Percentiles rank a stretch among this genome's conserved stretches.
Conservation (phyloP, 257 asterid genomes). For the Perilla frutescens region DNA sequence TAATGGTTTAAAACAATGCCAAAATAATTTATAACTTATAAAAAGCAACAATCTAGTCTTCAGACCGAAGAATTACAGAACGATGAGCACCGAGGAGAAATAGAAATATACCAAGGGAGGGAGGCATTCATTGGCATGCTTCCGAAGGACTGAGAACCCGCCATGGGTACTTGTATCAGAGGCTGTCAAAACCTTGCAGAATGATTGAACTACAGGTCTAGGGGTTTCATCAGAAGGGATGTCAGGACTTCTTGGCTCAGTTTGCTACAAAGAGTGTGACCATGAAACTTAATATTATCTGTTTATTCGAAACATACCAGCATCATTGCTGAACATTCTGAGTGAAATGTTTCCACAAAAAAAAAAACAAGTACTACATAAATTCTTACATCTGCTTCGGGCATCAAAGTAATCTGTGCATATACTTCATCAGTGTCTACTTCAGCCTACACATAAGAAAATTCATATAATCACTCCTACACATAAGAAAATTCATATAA, state of each 20-base stretch:
- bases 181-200: slow-evolving; percentile 91
- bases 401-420: slow-evolving; percentile 87
- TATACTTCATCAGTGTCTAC: slow-evolving; percentile 87
- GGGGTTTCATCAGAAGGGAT: slow-evolving; percentile 54
- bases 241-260: slow-evolving; percentile 62
- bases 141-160: slow-evolving; percentile 90
- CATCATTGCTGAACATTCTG: not conserved
- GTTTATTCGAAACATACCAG: not conserved
- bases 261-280: slow-evolving; percentile 54
- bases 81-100: not conserved
- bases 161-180: slow-evolving; percentile 96
- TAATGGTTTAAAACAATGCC: slow-evolving; percentile 26
- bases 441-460: slow-evolving; percentile 70
- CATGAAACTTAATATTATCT: no score
- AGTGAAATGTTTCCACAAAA: not conserved
- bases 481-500: slow-evolving; percentile 6
- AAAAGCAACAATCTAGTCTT: no score
- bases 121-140: slow-evolving; percentile 88
- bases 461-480: slow-evolving; percentile 26
- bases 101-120: slow-evolving; percentile 70
- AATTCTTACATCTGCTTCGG: slow-evolving; percentile 70
- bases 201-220: slow-evolving; percentile 67
- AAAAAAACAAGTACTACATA: slow-evolving; percentile 2
- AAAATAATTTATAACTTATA: not conserved
- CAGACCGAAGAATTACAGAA: no score